phyloP scores from a whole-genome alignment of 495 filamentous ascomycete species.

The Hypoxylon trugodes region DNA sequence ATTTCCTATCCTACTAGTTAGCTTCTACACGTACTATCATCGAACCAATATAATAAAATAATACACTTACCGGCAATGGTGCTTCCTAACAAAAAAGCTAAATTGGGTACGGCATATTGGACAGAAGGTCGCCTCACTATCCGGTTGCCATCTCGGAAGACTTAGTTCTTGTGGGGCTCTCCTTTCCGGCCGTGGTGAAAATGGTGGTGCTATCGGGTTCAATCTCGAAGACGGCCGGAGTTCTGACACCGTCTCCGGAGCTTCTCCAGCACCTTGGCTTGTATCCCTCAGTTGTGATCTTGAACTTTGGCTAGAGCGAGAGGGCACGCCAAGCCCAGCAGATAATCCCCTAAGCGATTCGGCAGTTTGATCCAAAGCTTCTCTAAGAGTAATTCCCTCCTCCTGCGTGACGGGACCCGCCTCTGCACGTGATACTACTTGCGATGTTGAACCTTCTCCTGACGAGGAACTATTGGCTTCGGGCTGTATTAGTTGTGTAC shows the following conservation, averaged over 20 bases:
- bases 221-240: constrained; percentile 5
- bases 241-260: background rate
- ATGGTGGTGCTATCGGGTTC: constrained; percentile 31
- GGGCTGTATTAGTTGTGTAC: background rate
- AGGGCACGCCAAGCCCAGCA: background rate
- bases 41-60: constrained; percentile 5
- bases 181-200: constrained; percentile 10
- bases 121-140: constrained; percentile 77
- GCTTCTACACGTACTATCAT: constrained; percentile 2
- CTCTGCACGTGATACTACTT: background rate
- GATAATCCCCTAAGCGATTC: background rate
- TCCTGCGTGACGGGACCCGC: constrained; percentile 3
- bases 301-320: background rate
- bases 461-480: background rate
- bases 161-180: constrained; percentile 45
- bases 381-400: constrained; percentile 6
- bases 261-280: background rate
- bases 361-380: constrained; percentile 17
- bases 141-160: constrained; percentile 86
- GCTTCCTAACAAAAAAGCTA: constrained; percentile 86
- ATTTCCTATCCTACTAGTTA: constrained; percentile 69
- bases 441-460: background rate
- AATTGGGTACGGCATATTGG: constrained; percentile 83
- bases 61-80: constrained; percentile 78
- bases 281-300: background rate